Conservation (phyloP, 345 rosid genomes). For the Anastatica hierochuntica region DNA sequence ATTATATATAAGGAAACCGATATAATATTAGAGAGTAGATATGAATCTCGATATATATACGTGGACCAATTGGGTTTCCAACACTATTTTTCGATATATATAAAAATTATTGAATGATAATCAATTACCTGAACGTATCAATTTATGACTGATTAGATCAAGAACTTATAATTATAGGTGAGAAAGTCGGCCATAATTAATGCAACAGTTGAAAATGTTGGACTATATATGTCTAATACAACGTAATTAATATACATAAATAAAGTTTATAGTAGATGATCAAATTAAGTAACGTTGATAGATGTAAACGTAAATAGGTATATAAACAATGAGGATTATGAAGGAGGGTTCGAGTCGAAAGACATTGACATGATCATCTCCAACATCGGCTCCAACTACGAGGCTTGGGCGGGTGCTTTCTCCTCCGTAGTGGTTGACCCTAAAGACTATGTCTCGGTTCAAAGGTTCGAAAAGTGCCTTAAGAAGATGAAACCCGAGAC, state of each 20-base stretch:
- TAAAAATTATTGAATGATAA: not conserved
- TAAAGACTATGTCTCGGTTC: constrained; percentile 30
- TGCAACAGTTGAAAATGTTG: not conserved
- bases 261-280: too few species aligned
- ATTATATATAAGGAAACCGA: too few species aligned
- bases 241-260: not conserved
- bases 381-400: constrained; percentile 38
- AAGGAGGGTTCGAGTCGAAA: constrained; percentile 46
- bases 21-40: too few species aligned
- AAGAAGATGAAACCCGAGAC: constrained; percentile 45
- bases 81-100: too few species aligned
- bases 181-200: constrained; percentile 7
- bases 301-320: constrained; percentile 34
- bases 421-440: constrained; percentile 34
- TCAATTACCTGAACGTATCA: not conserved
- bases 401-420: constrained; percentile 41
- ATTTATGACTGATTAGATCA: not conserved
- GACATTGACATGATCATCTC: constrained; percentile 35
- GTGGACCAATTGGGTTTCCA: too few species aligned
- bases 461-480: constrained; percentile 27
- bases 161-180: not conserved
- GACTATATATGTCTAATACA: not conserved
- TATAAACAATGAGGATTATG: constrained; percentile 41
- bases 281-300: not conserved
- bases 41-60: too few species aligned